A percentile compares a stretch with the other conserved stretches of the same genome.
These are phyloP conservation scores for Tephrocybe sp. DNA, from an alignment of 768 basidiomycete genomes.

Conservation along the genomic window DNA sequence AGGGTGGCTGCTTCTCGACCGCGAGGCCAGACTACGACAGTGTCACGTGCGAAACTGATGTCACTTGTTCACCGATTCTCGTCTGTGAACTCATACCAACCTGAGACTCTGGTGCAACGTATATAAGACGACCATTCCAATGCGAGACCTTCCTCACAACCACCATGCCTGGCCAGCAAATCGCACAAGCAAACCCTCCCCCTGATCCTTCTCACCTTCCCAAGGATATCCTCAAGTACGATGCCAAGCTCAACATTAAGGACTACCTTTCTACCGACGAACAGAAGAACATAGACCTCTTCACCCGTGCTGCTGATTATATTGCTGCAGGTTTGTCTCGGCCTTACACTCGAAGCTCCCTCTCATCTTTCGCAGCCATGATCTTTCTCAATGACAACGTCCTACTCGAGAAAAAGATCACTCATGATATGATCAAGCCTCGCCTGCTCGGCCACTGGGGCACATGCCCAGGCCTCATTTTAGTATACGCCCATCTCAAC, in stretches of 20 bases:
- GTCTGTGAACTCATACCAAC: too few species aligned
- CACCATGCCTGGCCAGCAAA: conserved; percentile 58
- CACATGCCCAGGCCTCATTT: conserved; percentile 75
- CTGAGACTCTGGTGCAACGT: neutral
- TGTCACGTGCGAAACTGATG: neutral
- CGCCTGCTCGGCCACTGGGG: conserved; percentile 86
- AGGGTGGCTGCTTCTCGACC: too few species aligned
- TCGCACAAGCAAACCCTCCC: conserved; percentile 65
- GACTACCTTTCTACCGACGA: conserved; percentile 50
- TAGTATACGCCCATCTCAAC: conserved; percentile 74
- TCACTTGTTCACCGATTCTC: neutral
- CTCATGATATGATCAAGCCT: conserved; percentile 73
- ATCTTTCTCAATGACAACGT: conserved; percentile 81
- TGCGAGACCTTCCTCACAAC: neutral
- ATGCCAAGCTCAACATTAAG: conserved; percentile 47
- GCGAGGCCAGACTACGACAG: too few species aligned
- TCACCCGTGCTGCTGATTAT: conserved; percentile 66
- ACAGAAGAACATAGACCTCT: conserved; percentile 49
- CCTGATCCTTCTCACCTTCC: conserved; percentile 70
- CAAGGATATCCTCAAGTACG: conserved; percentile 49
- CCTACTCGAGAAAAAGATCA: conserved; percentile 59
- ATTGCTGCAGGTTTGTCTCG: conserved; percentile 61
- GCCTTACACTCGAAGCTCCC: neutral
- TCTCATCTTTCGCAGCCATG: conserved; percentile 53
- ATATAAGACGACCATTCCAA: neutral